Conservation (phyloP, 768 basidiomycete species). For the Brasilioporus rufonigricans region DNA sequence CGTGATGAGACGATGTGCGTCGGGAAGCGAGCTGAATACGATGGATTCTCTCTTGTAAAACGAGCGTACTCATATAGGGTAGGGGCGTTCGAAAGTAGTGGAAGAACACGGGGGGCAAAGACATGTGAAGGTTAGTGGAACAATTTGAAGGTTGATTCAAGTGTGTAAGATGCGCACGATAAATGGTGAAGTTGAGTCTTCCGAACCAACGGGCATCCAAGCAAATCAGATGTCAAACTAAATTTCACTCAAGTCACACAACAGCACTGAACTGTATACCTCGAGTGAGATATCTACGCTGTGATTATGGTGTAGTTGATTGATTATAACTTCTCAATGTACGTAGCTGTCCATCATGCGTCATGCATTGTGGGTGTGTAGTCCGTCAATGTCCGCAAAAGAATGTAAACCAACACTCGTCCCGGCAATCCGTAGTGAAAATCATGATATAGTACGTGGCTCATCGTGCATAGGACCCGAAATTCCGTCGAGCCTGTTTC, state of each 20-base stretch:
- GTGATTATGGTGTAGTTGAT: neutral
- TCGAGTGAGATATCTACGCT: neutral
- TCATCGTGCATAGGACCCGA: neutral
- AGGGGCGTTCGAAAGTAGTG: conserved; percentile 78
- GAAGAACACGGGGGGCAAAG: conserved; percentile 64
- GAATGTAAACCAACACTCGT: neutral
- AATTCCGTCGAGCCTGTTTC: conserved; percentile 4
- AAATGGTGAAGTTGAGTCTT: neutral
- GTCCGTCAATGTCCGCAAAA: neutral
- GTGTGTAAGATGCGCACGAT: neutral
- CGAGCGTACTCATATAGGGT: conserved; percentile 67
- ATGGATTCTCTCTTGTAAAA: conserved; percentile 71
- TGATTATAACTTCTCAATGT: neutral
- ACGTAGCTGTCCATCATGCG: neutral
- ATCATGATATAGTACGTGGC: neutral
- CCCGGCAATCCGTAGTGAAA: neutral
- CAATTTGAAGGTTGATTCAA: neutral
- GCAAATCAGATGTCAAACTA: too few relatives aligned
- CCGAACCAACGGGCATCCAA: too few relatives aligned
- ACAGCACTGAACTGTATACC: too few relatives aligned
- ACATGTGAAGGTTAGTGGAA: conserved; percentile 12
- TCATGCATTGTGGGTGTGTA: neutral
- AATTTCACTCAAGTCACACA: too few relatives aligned
- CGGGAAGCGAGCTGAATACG: conserved; percentile 56
- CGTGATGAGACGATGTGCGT: conserved; percentile 47